Evolutionary conservation across 140 eudicot genomes (phyloP).

Genomic region (Anethum foeniculum): DNA sequence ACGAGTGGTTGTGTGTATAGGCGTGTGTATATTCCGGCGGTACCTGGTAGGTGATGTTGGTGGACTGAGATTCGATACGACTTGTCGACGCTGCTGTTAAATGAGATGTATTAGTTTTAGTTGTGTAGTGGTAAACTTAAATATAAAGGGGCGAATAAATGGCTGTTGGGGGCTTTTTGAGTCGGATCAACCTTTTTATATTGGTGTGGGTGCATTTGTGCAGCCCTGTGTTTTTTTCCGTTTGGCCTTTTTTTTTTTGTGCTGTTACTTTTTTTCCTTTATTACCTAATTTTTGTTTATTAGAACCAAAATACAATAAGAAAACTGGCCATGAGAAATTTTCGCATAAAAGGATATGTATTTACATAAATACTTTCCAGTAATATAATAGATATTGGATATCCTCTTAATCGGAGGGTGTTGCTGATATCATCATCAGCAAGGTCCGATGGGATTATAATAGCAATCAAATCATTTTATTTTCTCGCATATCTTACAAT

Average conservation of each 20-base stretch:
- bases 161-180: background rate
- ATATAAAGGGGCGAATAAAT: background rate
- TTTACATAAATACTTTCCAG: too few species aligned
- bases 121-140: background rate
- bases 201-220: background rate
- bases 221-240: background rate
- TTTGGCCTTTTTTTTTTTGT: background rate
- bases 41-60: background rate
- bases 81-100: background rate
- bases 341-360: too few species aligned
- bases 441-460: too few species aligned
- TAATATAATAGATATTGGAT: too few species aligned
- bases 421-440: too few species aligned
- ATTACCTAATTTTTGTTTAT: too few species aligned
- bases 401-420: too few species aligned
- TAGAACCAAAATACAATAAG: too few species aligned
- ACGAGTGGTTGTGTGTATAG: background rate
- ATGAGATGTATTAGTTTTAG: background rate
- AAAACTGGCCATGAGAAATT: too few species aligned
- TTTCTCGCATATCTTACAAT: too few species aligned
- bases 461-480: too few species aligned
- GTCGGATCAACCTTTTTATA: background rate
- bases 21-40: background rate
- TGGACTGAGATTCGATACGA: background rate
- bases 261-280: too few species aligned